Conservation (phyloP, 148 eudicot genomes). For the Gaultheria prostrata region DNA sequence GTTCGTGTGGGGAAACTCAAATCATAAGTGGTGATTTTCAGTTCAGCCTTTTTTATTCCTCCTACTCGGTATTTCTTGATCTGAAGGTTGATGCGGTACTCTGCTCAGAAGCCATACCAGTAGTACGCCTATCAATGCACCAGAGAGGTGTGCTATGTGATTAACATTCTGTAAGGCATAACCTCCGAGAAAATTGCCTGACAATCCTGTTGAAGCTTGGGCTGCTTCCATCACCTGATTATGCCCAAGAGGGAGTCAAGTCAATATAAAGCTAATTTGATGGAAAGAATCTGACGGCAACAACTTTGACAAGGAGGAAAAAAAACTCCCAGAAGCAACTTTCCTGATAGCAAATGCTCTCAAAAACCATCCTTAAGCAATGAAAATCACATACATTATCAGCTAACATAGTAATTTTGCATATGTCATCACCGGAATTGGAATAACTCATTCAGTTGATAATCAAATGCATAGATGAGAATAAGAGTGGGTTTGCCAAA, state of each 20-base stretch:
- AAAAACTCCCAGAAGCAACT: background rate
- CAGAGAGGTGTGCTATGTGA: constrained; percentile 19
- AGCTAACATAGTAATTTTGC: background rate
- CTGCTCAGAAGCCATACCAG: constrained; percentile 59
- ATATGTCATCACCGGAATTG: background rate
- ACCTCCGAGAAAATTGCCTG: constrained; percentile 12
- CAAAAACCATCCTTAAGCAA: background rate
- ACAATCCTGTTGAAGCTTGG: constrained; percentile 17
- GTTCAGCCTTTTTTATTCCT: constrained; percentile 13
- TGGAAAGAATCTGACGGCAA: constrained; percentile 16
- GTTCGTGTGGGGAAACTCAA: background rate
- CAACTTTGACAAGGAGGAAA: background rate
- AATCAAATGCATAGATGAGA: background rate
- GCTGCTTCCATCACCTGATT: constrained; percentile 22
- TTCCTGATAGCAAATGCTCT: background rate
- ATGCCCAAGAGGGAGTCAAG: constrained; percentile 45
- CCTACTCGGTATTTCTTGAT: constrained; percentile 18
- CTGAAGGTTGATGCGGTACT: constrained; percentile 39
- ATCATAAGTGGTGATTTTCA: background rate
- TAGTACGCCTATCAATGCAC: constrained; percentile 15
- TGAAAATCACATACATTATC: background rate
- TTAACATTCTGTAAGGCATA: constrained; percentile 22
- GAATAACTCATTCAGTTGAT: background rate
- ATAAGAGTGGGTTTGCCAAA: too few species aligned
- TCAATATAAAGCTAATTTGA: constrained; percentile 42